Base-by-base conservation (phyloP, 805 yeast species). In the Candida schatavii region DNA sequence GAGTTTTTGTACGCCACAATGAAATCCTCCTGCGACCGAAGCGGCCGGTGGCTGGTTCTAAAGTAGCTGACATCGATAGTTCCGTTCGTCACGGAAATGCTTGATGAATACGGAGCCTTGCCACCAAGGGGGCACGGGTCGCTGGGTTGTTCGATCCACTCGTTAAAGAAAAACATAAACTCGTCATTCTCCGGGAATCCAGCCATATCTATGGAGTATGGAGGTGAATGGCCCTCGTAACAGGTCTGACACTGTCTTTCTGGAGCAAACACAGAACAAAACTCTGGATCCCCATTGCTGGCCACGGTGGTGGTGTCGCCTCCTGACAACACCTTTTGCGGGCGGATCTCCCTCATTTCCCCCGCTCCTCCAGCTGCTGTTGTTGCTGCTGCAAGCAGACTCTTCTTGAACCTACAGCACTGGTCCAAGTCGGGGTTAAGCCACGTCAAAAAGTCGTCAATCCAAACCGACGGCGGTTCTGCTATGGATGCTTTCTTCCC, bases 111-210 rank as follows among this genome's bases (percentile, higher is more conserved):
- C 0, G 97, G 96, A 0, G 97, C 97, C 55, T 86, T 85, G 2
- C 99, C 99, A 3, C 96, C 98, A 21, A 91, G 66, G 1, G 98
- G 97, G 61, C 99, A 91, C 2, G 91, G 88, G 53, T 86, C 93
- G 43, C 95, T 85, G 2, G 80, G 81, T 20, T 88, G 86, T 30
- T 79, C 72, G 20, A 91, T 86, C 99, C 99, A 91, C 32, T 84
- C 78, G 18, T 77, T 61, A 56, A 89, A 83, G 51, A 72, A 88
- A 35, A 68, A 69, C 79, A 85, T 77, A 54, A 91, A 91, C 27
- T 81, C 82, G 0, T 70, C 69, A 10, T 72, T 75, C 28, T 80
- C 80, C 0, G 99, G 99, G 55, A 93, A 80, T 0, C 93, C 96
- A 4, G 74, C 70, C 95, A 89, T 87, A 31, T 75, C 70, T 49